These are phyloP conservation scores for Serendipita indica DNA, from an alignment of 768 basidiomycete species.

Conservation along the genomic window DNA sequence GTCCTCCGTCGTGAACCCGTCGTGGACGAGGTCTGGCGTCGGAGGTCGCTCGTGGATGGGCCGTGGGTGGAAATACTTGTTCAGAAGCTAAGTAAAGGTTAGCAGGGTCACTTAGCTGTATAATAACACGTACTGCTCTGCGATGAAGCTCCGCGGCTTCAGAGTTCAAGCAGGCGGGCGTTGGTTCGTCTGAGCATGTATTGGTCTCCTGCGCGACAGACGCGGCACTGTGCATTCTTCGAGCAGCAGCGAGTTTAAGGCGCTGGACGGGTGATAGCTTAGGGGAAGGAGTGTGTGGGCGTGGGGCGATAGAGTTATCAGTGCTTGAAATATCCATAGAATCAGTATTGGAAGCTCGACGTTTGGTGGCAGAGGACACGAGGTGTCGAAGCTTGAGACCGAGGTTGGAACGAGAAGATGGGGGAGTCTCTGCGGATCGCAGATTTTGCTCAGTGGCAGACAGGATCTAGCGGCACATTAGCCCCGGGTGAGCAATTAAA, in stretches of 20 bases:
- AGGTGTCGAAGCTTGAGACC: not conserved
- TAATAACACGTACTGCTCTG: not conserved
- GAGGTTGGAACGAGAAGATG: not conserved
- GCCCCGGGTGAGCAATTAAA: not conserved
- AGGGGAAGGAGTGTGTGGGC: not conserved
- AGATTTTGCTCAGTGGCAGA: not conserved
- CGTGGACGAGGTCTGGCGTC: not conserved
- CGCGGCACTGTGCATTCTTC: not conserved
- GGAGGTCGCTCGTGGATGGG: not conserved
- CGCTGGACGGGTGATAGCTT: not conserved
- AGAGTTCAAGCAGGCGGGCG: not conserved
- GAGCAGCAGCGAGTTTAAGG: not conserved
- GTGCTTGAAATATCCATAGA: not conserved
- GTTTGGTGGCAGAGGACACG: not conserved
- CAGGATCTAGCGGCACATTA: not conserved
- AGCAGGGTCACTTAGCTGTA: not conserved
- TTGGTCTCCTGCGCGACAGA: not conserved
- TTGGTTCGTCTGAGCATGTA: not conserved
- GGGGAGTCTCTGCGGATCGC: not conserved
- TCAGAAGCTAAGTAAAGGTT: slow-evolving; percentile 4
- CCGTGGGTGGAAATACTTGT: not conserved
- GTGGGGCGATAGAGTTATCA: not conserved
- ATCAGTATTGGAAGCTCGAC: not conserved
- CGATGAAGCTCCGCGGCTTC: not conserved
- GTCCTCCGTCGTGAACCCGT: not conserved